Evolutionary conservation across 2,329 filamentous ascomycete genomes (phyloP).

Genomic region (Thielaviopsis ethacetica): DNA sequence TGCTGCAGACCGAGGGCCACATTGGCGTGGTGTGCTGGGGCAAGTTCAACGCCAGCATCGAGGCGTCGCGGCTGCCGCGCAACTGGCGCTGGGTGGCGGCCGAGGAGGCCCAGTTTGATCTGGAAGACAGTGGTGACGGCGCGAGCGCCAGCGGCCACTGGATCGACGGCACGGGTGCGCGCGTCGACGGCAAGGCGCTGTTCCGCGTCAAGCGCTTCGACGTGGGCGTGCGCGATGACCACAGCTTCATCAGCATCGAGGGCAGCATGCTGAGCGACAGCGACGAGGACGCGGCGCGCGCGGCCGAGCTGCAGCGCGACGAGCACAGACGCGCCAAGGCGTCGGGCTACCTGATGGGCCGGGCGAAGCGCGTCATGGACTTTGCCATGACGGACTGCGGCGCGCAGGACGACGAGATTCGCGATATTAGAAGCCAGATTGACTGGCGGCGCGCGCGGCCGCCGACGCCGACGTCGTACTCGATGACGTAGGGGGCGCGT

Average conservation of each 20-base stretch:
- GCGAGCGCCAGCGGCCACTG: slow-evolving; percentile 49
- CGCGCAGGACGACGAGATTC: slow-evolving; percentile 8
- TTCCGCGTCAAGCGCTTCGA: slow-evolving; percentile 81
- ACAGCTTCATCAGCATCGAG: slow-evolving; percentile 71
- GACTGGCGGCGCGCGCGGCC: slow-evolving; percentile 10
- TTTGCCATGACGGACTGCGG: slow-evolving; percentile 11
- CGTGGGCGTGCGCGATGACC: slow-evolving; percentile 55
- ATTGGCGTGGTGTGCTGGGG: slow-evolving; percentile 81
- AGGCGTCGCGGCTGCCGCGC: slow-evolving; percentile 55
- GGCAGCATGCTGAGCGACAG: slow-evolving; percentile 65
- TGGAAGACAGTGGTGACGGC: slow-evolving; percentile 30
- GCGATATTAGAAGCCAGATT: slow-evolving; percentile 10
- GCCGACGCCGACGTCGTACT: slow-evolving; percentile 10
- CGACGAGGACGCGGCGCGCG: slow-evolving; percentile 42
- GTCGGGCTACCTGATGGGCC: slow-evolving; percentile 5
- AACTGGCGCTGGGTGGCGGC: slow-evolving; percentile 68
- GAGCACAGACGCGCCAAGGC: slow-evolving; percentile 4
- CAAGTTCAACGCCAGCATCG: slow-evolving; percentile 80
- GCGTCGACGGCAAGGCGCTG: slow-evolving; percentile 51
- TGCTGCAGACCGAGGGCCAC: slow-evolving; percentile 76
- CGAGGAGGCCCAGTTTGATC: slow-evolving; percentile 27
- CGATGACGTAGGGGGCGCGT: slow-evolving; percentile 2
- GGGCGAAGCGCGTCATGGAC: slow-evolving; percentile 2
- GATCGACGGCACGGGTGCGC: slow-evolving; percentile 52
- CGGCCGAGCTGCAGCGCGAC: slow-evolving; percentile 22